Evolutionary conservation across 148 eudicot species (phyloP), one percentile per base, ranked within the genome.

Genomic region (Euryodendron excelsum): DNA sequence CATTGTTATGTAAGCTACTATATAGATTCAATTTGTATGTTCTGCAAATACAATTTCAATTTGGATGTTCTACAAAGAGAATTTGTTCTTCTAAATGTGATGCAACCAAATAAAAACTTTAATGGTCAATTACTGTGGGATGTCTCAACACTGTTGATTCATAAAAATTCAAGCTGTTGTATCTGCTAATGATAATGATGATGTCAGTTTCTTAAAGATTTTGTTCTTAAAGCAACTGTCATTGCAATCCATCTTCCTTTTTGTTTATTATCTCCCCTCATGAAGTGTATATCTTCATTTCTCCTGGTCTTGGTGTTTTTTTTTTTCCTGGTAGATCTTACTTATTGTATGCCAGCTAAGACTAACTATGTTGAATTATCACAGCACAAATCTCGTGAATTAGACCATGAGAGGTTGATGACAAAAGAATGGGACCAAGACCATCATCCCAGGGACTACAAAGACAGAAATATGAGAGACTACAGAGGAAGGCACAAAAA

Each of bases 401-500:
- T 80, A 30, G 87, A 87, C 59, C 71, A 78, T 64, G 91, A 86
- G 36, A 84, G 79, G 82, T 78, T 84, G 25, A 89, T 82, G 80
- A 36, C 76, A 28, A 82, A 89, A 78, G 94, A 91, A 1, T 34
- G 78, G 67, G 78, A 79, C 59, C 86, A 85, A 71, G 88, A 82
- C 18, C 79, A 82, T 65, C 83, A 82, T 68, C 83, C 83, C 74
- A 80, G 89, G 86, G 85, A 86, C 58, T 79, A 83, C 72, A 75
- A 76, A 63, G 90, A 80, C 72, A 88, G 82, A 79, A 84, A 74
- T 85, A 85, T 61, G 30, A 87, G 90, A 69, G 86, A 85, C 72
- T 81, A 80, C 47, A 89, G 91, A 76, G 86, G 91, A 80, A 90
- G 93, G 77, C 83, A 82, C 34, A 80, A 78, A 80, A 47, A 78